These are phyloP conservation scores for Hypoxylon sp. DNA, from an alignment of 2,329 filamentous ascomycete species.

Conservation along the genomic window DNA sequence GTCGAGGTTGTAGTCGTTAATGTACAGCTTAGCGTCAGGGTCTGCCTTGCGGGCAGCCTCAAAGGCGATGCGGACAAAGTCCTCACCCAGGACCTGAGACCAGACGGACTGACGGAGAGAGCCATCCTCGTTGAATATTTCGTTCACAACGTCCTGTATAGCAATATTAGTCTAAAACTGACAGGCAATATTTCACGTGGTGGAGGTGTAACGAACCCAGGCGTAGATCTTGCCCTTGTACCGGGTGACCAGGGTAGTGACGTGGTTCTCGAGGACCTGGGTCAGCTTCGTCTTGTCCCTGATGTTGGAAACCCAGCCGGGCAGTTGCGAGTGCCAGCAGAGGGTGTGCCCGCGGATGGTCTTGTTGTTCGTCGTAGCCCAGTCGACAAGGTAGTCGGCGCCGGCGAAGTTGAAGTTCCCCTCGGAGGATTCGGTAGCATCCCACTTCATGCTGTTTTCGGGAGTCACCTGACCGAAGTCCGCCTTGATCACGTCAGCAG, in stretches of 20 bases:
- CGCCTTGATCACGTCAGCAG: slow-evolving; percentile 67
- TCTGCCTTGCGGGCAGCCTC: slow-evolving; percentile 75
- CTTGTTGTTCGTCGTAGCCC: slow-evolving; percentile 67
- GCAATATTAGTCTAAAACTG: too few species aligned
- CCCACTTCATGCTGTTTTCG: slow-evolving; percentile 81
- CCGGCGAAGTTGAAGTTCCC: slow-evolving; percentile 66
- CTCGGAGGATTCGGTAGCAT: slow-evolving; percentile 57
- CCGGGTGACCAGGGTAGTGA: slow-evolving; percentile 66
- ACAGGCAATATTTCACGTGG: slow-evolving; percentile 46
- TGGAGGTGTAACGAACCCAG: slow-evolving; percentile 45
- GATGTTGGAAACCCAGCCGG: slow-evolving; percentile 67
- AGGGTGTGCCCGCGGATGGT: slow-evolving; percentile 74
- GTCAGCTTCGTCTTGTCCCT: slow-evolving; percentile 58
- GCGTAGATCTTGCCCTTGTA: slow-evolving; percentile 72
- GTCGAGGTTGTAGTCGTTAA: slow-evolving; percentile 81
- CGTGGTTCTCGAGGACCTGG: slow-evolving; percentile 69
- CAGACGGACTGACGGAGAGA: slow-evolving; percentile 72
- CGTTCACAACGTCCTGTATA: slow-evolving; percentile 71
- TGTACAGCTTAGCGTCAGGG: slow-evolving; percentile 76
- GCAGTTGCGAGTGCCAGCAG: slow-evolving; percentile 72
- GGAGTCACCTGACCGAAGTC: slow-evolving; percentile 75
- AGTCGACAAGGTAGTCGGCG: slow-evolving; percentile 72
- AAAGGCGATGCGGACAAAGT: slow-evolving; percentile 78
- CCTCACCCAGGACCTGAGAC: slow-evolving; percentile 75
- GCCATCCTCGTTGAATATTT: slow-evolving; percentile 73